Evolutionary conservation across 2,329 filamentous ascomycete species (phyloP).

Genomic region (Lecanicillium sp.): DNA sequence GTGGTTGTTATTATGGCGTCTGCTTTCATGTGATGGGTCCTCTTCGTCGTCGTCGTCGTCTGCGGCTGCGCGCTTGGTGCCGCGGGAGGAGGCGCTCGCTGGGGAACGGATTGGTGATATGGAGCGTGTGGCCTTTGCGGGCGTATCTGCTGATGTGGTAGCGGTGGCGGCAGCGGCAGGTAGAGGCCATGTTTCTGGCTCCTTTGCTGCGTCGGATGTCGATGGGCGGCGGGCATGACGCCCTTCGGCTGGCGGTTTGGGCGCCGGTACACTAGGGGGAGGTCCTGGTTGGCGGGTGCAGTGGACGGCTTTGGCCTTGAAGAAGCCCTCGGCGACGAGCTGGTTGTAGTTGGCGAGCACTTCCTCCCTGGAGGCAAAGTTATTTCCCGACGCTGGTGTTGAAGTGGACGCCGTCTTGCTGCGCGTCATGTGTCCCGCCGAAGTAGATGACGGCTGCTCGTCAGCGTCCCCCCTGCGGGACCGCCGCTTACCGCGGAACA

Average conservation of each 20-base stretch:
- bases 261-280: constrained; percentile 2
- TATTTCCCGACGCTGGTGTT: constrained; percentile 6
- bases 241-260: constrained; percentile 6
- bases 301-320: constrained; percentile 49
- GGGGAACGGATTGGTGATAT: constrained; percentile 21
- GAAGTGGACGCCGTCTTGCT: constrained; percentile 7
- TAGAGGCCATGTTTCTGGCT: constrained; percentile 9
- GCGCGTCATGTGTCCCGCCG: constrained; percentile 3
- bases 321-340: constrained; percentile 51
- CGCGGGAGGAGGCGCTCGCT: constrained; percentile 30
- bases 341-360: constrained; percentile 49
- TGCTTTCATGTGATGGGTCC: constrained; percentile 5
- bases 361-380: constrained; percentile 33
- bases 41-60: constrained; percentile 25
- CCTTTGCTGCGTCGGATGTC: constrained; percentile 1
- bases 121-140: constrained; percentile 15
- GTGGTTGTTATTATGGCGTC: constrained; percentile 11
- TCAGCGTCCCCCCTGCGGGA: constrained; percentile 19
- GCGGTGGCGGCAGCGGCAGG: constrained; percentile 7
- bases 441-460: no score
- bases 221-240: constrained; percentile 13
- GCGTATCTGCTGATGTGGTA: constrained; percentile 16
- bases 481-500: constrained; percentile 22
- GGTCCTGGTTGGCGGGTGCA: constrained; percentile 37
- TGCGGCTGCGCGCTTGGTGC: constrained; percentile 42